Conservation (phyloP, 106 monocot genomes). For the Apostasia shenzhenica region DNA sequence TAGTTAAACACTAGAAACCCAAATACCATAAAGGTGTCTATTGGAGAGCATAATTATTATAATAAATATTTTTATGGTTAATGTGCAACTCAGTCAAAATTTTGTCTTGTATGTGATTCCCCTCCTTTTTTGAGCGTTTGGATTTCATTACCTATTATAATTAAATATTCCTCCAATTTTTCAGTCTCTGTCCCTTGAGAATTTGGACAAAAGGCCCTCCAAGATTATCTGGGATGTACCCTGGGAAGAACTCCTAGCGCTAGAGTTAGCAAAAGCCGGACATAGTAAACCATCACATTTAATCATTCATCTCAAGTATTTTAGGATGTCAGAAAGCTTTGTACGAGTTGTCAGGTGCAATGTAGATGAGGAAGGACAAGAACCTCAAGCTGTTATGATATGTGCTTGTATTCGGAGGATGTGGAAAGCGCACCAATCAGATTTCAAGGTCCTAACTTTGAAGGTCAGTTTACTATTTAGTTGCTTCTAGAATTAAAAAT, state of each 20-base stretch:
- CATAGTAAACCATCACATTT: constrained; percentile 65
- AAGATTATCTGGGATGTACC: constrained; percentile 95
- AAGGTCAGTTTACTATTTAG: constrained; percentile 37
- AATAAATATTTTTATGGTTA: too few species aligned
- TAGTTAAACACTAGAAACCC: too few species aligned
- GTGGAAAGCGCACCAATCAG: constrained; percentile 67
- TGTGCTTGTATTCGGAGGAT: constrained; percentile 62
- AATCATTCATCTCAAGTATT: constrained; percentile 91
- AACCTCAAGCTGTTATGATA: constrained; percentile 81
- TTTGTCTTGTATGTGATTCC: background rate
- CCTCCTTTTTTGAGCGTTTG: background rate
- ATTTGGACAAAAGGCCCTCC: constrained; percentile 76
- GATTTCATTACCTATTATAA: background rate
- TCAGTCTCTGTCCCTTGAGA: constrained; percentile 60
- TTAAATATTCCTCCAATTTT: background rate
- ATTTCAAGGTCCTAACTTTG: constrained; percentile 52
- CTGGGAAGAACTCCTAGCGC: constrained; percentile 80
- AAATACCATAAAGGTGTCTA: too few species aligned
- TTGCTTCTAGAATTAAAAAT: background rate
- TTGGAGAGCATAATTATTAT: too few species aligned
- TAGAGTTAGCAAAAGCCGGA: constrained; percentile 93
- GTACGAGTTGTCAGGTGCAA: constrained; percentile 76
- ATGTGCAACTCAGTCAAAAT: too few species aligned
- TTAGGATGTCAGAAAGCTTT: constrained; percentile 64
- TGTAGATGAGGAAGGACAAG: constrained; percentile 43